Evolutionary conservation across 768 basidiomycete genomes (phyloP), one percentile per base, ranked within the genome.

Genomic region (Pulveroboletus frians): DNA sequence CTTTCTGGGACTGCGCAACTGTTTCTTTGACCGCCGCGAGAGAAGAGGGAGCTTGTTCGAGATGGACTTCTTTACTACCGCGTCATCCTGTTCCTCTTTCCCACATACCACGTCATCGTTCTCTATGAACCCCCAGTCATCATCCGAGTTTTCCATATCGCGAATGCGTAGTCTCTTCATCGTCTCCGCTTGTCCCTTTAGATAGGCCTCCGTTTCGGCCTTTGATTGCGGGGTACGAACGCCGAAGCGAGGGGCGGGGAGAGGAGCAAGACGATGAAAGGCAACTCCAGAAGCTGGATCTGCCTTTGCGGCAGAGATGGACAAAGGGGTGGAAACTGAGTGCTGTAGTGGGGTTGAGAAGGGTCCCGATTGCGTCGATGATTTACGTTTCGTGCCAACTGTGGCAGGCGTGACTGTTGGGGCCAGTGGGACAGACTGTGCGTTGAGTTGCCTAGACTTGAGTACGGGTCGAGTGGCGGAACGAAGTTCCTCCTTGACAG

Each of bases 351-450:
- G 84, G 9, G 84, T 86, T 37, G 71, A 70, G 69, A 53, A 81
- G 71, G 74, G 55, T 66, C 74, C 43, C 68, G 69, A 39, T 71
- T 73, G 65, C 5, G 57, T 60, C 1, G 62, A 67, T 5, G 82
- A 81, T 63, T 86, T 87, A 59, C 85, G 81, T 64, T 87, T 87
- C 1, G 77, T 80, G 35, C 83, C 83, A 3, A 75, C 69, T 11
- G 74, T 73, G 32, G 72, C 57, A 11, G 65, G 67, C 39, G 69
- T 56, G 29, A 52, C 58, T 6, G 60, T 47, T 0, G 60, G 39
- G 5, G 42, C 21, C 1, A 53, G 38, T 5, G 52, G 17, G 30
- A 48, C 39, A 2, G 51, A 17, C 10, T 41, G 60, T 15, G 56
- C 37, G 47, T 71, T 71, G 50, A 64, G 54, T n/a, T 54, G 65